Evolutionary conservation across 352 stramenopile species (phyloP).

Genomic region (Salisapilia sapeloensis): DNA sequence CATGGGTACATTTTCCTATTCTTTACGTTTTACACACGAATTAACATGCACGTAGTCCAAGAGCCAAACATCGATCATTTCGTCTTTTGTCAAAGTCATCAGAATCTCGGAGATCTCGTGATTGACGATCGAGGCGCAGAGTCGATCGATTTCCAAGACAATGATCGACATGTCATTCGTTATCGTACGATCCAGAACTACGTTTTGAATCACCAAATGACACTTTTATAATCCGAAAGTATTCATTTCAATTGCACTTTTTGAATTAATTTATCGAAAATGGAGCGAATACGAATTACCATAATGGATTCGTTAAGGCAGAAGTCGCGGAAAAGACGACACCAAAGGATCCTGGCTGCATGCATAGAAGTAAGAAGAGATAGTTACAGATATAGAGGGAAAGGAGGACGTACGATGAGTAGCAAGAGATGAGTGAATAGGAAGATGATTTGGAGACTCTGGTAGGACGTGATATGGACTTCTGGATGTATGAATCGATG

Average conservation of each 20-base stretch:
- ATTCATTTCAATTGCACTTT: neutral
- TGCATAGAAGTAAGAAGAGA: conserved; percentile 3
- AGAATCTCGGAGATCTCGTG: conserved; percentile 30
- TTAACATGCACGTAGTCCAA: conserved; percentile 12
- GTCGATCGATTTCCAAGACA: conserved; percentile 31
- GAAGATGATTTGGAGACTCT: conserved; percentile 53
- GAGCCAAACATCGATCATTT: conserved; percentile 62
- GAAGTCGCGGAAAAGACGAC: conserved; percentile 50
- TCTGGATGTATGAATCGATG: conserved; percentile 32
- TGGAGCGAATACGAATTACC: conserved; percentile 21
- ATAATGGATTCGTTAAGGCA: conserved; percentile 35
- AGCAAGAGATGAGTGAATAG: conserved; percentile 41
- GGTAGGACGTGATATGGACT: conserved; percentile 43
- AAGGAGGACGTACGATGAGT: conserved; percentile 35
- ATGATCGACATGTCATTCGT: conserved; percentile 54
- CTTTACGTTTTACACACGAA: neutral
- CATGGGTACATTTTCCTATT: conserved; percentile 26
- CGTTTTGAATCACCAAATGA: conserved; percentile 34
- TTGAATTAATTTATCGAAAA: conserved; percentile 9
- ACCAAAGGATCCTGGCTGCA: conserved; percentile 39
- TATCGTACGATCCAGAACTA: conserved; percentile 41
- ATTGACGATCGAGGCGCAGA: conserved; percentile 55
- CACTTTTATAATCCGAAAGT: conserved; percentile 15
- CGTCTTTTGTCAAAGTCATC: conserved; percentile 65
- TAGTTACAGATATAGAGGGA: too few relatives aligned